phyloP scores from a whole-genome alignment of 169 alveolate genomes.

The Cryptosporidium canis region DNA sequence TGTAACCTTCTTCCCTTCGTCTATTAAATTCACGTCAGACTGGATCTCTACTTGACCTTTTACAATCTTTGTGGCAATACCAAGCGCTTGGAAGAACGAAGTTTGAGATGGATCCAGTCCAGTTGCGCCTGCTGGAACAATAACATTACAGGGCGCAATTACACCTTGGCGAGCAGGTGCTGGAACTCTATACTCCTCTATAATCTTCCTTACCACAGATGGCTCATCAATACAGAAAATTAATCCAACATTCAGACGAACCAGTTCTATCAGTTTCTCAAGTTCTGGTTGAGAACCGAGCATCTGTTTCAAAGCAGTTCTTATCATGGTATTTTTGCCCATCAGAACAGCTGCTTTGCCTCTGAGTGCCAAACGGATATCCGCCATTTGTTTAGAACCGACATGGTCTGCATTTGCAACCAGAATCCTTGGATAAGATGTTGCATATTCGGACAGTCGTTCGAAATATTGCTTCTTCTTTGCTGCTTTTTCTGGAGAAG shows the following conservation, averaged over 20 bases:
- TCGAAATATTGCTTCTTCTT: constrained; percentile 89
- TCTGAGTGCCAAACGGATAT: constrained; percentile 91
- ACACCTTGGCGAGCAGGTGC: constrained; percentile 99
- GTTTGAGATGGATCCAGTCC: constrained; percentile 99
- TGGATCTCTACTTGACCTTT: constrained; percentile 98
- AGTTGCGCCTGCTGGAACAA: constrained; percentile 99
- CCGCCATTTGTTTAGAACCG: constrained; percentile 94
- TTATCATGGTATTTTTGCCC: constrained; percentile 97
- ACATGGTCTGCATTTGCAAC: constrained; percentile 95
- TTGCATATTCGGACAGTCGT: constrained; percentile 83
- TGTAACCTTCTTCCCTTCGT: constrained; percentile 94
- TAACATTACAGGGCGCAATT: constrained; percentile 95
- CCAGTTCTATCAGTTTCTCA: constrained; percentile 86
- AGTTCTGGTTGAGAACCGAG: constrained; percentile 84
- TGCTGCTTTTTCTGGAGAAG: constrained; percentile 83
- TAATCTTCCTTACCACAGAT: constrained; percentile 89
- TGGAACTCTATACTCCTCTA: constrained; percentile 92
- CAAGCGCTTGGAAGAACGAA: constrained; percentile 98
- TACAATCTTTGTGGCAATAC: constrained; percentile 97
- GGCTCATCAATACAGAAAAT: constrained; percentile 96
- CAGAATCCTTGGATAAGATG: constrained; percentile 87
- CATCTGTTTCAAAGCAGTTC: constrained; percentile 90
- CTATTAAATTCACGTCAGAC: constrained; percentile 92
- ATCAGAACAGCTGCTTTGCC: constrained; percentile 92
- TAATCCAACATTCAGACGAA: constrained; percentile 95